Evolutionary conservation across 2,329 filamentous ascomycete genomes (phyloP), one percentile per base, ranked within the genome.

Genomic region (Zasmidium angulare): DNA sequence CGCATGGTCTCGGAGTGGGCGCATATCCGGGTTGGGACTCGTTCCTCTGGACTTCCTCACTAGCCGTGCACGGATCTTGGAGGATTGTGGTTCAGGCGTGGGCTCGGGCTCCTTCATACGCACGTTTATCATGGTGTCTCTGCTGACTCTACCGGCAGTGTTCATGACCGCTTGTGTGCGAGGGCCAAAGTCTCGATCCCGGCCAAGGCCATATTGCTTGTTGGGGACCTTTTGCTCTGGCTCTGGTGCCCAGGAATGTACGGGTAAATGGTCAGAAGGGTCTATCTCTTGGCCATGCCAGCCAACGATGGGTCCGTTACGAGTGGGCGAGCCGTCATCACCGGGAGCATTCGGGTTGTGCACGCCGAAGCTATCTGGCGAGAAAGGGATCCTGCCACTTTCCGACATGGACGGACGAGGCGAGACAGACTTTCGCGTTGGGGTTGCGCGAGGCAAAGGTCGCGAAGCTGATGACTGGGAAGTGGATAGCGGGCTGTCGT

Each of bases 201-300:
- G 64, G 7, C 72, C 72, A 11, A 69, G 63, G 2, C 72, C 72
- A 50, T 75, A 74, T 7, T 69, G 70, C 59, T 74, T 74, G 26
- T 63, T 68, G 1, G 72, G 71, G 3, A 68, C 70, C 59, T 87
- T 88, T 21, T 82, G 81, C 66, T 90, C 87, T 0, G 89, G 89
- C 68, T 92, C 89, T 0, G 89, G 89, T 1, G 89, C 89, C 89
- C 89, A 92, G 1, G 85, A 85, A 56, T 90, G 86, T 71, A 91
- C 84, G 0, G 90, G 90, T 14, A 93, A 79, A 70, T 93, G 89
- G 72, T 93, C 90, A 0, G 89, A 91, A 0, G 90, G 90, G 69
- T 93, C 90, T 56, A 93, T 83, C 68, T 91, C 88, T 56, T 88
- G 82, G 6, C 90, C 90, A 70, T 91, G 89, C 63, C 89, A 82